Base-by-base conservation (phyloP, 345 rosid species). In the Mercurialis annua region DNA sequence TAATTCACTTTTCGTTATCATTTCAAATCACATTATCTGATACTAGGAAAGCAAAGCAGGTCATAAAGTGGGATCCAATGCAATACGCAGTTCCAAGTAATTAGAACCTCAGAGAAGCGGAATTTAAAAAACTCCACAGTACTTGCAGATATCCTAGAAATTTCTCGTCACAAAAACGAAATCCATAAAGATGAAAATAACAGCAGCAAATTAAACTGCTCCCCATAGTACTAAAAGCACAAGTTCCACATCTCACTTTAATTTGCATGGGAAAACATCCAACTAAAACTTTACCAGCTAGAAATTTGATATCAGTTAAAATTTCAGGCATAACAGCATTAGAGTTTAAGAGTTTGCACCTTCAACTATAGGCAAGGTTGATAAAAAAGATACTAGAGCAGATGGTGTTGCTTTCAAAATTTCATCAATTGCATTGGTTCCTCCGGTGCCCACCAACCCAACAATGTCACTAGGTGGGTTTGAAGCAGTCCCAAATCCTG, bases 391-490 rank as follows among this genome's bases (percentile, higher is more conserved):
- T 38, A 81, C 48, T 76, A 90, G 59, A 69, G 91, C 82, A 67
- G 95, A 89, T 29, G 98, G 90, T 70, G 97, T 83, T 44, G 84
- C 92, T 85, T 86, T 93, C 78, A 86, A 68, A 68, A 85, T 71
- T 64, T 90, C 98, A 50, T 86, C 90, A 59, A 81, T 67, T 43
- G 79, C 69, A 70, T 62, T 74, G 66, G 82, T 56, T 66, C 83
- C 55, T 73, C 71, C 89, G 68, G 82, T 78, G 70, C 71, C 77
- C 27, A 56, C 76, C 48, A 70, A 44, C 20, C 84, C 69, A 55
- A 76, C 71, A 60, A 55, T 76, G 66, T 79, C 61, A 70, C 77
- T 83, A 50, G 81, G 58, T 73, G 77, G 68, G 70, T 74, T 82
- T 46, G 86, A 65, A 61, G 76, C 71, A 24, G 70, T 73, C 42